Evolutionary conservation across 2,329 filamentous ascomycete genomes (phyloP), one percentile per base, ranked within the genome.

Genomic region (Dactylella cylindrospora): DNA sequence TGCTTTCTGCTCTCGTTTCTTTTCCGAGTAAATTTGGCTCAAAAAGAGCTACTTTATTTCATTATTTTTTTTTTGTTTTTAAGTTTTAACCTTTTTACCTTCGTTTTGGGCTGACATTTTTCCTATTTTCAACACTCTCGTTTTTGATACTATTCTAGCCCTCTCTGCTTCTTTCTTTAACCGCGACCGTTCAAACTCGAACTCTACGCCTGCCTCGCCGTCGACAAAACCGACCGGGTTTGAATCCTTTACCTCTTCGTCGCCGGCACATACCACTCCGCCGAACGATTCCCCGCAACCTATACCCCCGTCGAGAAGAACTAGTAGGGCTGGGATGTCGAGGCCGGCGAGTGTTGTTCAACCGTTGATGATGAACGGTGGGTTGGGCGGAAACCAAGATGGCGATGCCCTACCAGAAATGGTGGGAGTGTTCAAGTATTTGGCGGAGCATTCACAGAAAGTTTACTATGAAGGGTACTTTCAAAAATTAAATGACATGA

Each of bases 401-500:
- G 55, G 25, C 10, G 89, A 96, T 71, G 95, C 88, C 23, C 83
- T 93, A 65, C 90, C 93, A 29, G 93, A 98, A 78, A 79, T 98
- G 65, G 86, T 90, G 75, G 91, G 90, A 66, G 90, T 97, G 70
- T 97, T 97, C 74, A 88, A 83, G 62, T 93, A 89, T 71, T 80
- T 98, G 67, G 97, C 95, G 75, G 93, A 86, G 74, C 93, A 98
- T 73, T 85, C 84, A 55, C 96, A 96, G 74, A 97, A 97, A 75
- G 77, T 97, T 52, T 98, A 97, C 72, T 90, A 96, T 68, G 93
- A 98, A 75, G 93, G 93, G 29, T 98, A 97, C 71, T 97, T 98
- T 68, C 76, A 98, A 68, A 98, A 97, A 75, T 77, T 98, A 41
- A 91, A 96, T 73, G 93, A 98, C 73, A 84, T 95, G 68, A 94